Evolutionary conservation across 2,329 filamentous ascomycete species (phyloP).

Genomic region (Colletotrichum somersetense): DNA sequence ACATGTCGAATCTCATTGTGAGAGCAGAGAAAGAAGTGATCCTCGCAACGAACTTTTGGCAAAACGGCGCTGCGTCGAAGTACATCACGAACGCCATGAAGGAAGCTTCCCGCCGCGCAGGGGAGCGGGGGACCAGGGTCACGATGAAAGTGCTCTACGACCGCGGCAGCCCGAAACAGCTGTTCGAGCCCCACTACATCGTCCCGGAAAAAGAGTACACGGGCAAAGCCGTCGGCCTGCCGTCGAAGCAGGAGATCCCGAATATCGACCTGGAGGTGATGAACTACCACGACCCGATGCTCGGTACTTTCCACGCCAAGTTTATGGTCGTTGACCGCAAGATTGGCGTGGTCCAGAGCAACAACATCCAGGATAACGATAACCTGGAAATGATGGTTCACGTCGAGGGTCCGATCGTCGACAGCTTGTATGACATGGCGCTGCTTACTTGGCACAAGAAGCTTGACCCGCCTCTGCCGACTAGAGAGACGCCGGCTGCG

Average conservation of each 20-base stretch:
- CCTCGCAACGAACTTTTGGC: conserved; percentile 83
- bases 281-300: conserved; percentile 76
- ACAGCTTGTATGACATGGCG: conserved; percentile 80
- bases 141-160: conserved; percentile 84
- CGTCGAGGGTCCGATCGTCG: conserved; percentile 81
- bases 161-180: conserved; percentile 73
- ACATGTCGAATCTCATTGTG: conserved; percentile 82
- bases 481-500: conserved; percentile 62
- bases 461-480: conserved; percentile 71
- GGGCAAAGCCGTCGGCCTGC: conserved; percentile 69
- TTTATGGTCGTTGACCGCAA: conserved; percentile 82
- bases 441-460: conserved; percentile 78
- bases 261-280: conserved; percentile 79
- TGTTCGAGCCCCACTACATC: conserved; percentile 73
- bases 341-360: conserved; percentile 79
- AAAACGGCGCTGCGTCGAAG: conserved; percentile 74
- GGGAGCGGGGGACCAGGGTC: conserved; percentile 66
- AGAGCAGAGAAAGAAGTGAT: conserved; percentile 80
- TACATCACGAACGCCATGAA: conserved; percentile 76
- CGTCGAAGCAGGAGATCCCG: conserved; percentile 74
- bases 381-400: conserved; percentile 87
- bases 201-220: conserved; percentile 71
- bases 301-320: conserved; percentile 84
- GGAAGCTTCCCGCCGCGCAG: conserved; percentile 76
- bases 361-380: conserved; percentile 83